Conservation (phyloP, 1,139 yeast genomes). For the Martiniozyma asiatica region DNA sequence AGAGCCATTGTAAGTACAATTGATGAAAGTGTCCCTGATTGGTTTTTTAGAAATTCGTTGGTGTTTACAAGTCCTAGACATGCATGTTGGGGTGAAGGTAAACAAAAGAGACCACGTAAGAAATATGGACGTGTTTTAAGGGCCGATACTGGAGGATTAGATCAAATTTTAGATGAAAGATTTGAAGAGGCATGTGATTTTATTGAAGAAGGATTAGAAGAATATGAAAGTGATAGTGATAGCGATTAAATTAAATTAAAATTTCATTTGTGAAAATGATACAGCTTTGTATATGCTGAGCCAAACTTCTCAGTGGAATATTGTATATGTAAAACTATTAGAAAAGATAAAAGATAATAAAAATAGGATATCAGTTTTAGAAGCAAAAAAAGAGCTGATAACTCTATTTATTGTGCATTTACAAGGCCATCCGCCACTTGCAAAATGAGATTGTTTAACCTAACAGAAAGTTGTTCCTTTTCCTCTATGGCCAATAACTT, state of each 20-base stretch:
- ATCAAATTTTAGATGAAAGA: slow-evolving; percentile 67
- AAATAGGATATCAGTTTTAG: too few species aligned
- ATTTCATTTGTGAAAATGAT: too few species aligned
- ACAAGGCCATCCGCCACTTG: slow-evolving; percentile 49
- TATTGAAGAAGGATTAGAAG: slow-evolving; percentile 63
- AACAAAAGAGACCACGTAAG: slow-evolving; percentile 61
- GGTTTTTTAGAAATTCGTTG: slow-evolving; percentile 83
- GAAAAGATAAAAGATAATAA: too few species aligned
- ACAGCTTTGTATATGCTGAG: too few species aligned
- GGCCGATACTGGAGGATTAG: slow-evolving; percentile 60
- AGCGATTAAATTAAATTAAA: too few species aligned
- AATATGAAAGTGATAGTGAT: slow-evolving; percentile 26
- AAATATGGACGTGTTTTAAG: slow-evolving; percentile 83
- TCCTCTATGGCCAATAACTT: slow-evolving; percentile 47
- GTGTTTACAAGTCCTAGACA: slow-evolving; percentile 68
- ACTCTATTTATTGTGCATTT: slow-evolving; percentile 1
- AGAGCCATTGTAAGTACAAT: slow-evolving; percentile 74
- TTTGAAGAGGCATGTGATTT: slow-evolving; percentile 81
- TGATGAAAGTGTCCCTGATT: slow-evolving; percentile 81
- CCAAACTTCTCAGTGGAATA: too few species aligned
- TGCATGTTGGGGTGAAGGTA: slow-evolving; percentile 57
- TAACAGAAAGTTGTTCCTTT: slow-evolving; percentile 51
- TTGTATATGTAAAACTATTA: too few species aligned
- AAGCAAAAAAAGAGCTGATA: too few species aligned
- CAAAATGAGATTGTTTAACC: slow-evolving; percentile 60